Conservation (phyloP, 2,329 filamentous ascomycete species). For the Trichoderma afroharzianum region DNA sequence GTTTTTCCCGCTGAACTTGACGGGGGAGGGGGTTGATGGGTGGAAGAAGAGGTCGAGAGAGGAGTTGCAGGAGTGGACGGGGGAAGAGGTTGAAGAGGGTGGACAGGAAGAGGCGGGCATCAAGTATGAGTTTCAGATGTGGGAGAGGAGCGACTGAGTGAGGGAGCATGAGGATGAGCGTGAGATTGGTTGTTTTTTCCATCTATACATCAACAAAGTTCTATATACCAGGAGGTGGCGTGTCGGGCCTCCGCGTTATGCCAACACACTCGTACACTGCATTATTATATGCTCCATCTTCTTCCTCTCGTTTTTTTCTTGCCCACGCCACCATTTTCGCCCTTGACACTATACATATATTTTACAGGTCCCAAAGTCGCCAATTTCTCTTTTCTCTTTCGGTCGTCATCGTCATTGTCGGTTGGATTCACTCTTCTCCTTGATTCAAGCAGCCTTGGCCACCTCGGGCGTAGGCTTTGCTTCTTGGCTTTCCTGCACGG, state of each 20-base stretch:
- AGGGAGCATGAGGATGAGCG: conserved; percentile 7
- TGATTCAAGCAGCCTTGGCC: conserved; percentile 9
- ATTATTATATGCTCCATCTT: neutral
- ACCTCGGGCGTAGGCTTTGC: neutral
- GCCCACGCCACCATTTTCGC: neutral
- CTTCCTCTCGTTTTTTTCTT: neutral
- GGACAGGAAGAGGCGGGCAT: conserved; percentile 61
- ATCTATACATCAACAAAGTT: neutral
- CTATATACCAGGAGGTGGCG: conserved; percentile 7
- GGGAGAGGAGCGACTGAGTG: conserved; percentile 49
- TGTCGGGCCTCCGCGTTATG: neutral
- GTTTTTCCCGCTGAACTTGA: conserved; percentile 62
- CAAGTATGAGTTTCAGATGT: conserved; percentile 70
- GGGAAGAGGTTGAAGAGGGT: conserved; percentile 57
- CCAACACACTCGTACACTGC: neutral
- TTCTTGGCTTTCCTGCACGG: conserved; percentile 5
- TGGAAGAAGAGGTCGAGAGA: conserved; percentile 54
- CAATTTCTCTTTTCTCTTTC: neutral
- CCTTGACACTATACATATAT: neutral
- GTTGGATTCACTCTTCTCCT: neutral
- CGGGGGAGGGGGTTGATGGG: conserved; percentile 31
- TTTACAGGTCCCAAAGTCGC: neutral
- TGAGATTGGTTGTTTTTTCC: neutral
- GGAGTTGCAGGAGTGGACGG: conserved; percentile 60
- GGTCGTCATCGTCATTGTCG: neutral